Evolutionary conservation across 202 grass and related monocot species (phyloP).

Genomic region (Brachypodium distachyon): DNA sequence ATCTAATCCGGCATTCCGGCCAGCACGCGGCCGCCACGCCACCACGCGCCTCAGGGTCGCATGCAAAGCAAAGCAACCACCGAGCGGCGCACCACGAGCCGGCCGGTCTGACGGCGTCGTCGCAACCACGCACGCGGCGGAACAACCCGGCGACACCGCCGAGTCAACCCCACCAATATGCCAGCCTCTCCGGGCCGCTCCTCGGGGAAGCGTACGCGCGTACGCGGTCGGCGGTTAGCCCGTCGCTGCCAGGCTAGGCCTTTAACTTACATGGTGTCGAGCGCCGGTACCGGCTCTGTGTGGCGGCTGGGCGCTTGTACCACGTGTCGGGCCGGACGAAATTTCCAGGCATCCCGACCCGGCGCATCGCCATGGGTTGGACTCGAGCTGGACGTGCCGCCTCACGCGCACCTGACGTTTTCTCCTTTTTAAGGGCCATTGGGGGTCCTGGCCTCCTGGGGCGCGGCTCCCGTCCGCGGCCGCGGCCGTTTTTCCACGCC

Average conservation of each 20-base stretch:
- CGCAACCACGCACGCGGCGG: neutral
- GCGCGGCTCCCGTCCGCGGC: no score
- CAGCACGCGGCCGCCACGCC: neutral
- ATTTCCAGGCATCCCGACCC: neutral
- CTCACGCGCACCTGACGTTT: no score
- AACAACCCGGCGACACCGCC: constrained; percentile 6
- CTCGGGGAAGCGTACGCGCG: neutral
- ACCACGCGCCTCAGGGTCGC: neutral
- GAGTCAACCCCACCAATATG: neutral
- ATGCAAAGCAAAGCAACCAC: neutral
- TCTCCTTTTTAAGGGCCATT: no score
- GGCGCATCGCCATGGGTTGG: neutral
- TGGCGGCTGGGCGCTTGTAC: no score
- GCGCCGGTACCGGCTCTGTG: no score
- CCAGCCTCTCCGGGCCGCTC: neutral
- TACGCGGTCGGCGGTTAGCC: neutral
- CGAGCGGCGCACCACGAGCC: neutral
- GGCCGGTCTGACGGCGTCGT: neutral
- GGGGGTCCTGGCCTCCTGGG: no score
- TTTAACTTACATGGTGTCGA: no score
- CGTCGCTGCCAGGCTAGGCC: constrained; percentile 30
- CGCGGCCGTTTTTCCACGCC: neutral
- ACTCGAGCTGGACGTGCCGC: no score
- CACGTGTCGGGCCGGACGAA: neutral
- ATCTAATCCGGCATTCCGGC: neutral